Base-by-base conservation (phyloP, 2,329 filamentous ascomycete genomes). In the Aureobasidium sp. region DNA sequence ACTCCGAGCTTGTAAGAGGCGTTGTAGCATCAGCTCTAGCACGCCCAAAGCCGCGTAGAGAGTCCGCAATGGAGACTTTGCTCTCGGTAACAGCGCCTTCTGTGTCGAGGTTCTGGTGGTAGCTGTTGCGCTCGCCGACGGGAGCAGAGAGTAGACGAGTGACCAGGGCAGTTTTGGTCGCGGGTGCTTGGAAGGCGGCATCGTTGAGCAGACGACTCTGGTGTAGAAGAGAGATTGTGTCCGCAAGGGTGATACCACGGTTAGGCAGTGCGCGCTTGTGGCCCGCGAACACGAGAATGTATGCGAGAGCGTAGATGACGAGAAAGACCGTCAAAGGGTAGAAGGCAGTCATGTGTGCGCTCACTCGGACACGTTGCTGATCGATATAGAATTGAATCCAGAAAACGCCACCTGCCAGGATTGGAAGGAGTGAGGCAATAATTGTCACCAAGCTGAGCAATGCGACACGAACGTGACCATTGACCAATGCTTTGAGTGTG, bases 181-280 rank as follows among this genome's bases (percentile, higher is more conserved):
- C 79, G 2, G 87, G 84, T 41, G 86, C 82, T 56, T 85, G 81
- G 71, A 97, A 93, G 0, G 88, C 83, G 10, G 85, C 80, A 69
- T 96, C 91, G 5, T 83, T 79, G 1, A 90, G 78, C 20, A 95
- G 78, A 27, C 87, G 87, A 47, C 86, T 87, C 67, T 87, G 86
- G 63, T 89, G 85, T 46, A 93, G 79, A 71, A 93, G 92, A 70
- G 85, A 87, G 67, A 95, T 82, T 26, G 92, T 79, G 71, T 92
- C 90, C 1, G 89, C 88, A 20, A 95, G 79, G 51, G 83, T 90
- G 64, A 81, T 83, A 44, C 89, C 85, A 5, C 81, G 80, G 71
- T 95, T 91, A 0, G 91, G 90, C 1, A 96, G 81, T 46, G 86
- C 78, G 42, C 80, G 78, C 46, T 78, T 76, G 15, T 89, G 82